phyloP scores from a whole-genome alignment of 495 filamentous ascomycete genomes.

The Neurospora pannonica region DNA sequence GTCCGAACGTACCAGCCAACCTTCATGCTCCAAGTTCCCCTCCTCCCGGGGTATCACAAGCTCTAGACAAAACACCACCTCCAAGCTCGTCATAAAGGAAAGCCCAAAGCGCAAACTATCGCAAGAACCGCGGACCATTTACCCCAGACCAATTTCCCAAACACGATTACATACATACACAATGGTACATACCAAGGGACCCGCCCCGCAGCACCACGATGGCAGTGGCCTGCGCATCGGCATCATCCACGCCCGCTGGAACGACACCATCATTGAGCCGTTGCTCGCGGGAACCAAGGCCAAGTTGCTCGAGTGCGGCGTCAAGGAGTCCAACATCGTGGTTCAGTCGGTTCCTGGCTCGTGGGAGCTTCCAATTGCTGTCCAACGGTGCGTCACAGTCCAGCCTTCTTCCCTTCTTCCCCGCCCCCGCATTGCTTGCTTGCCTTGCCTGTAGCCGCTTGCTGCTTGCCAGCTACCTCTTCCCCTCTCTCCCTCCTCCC shows the following conservation, averaged over 20 bases:
- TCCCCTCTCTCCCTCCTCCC: neutral
- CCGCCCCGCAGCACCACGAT: slow-evolving; percentile 38
- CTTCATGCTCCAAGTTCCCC: neutral
- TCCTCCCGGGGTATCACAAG: neutral
- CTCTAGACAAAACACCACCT: neutral
- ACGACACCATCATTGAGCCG: slow-evolving; percentile 62
- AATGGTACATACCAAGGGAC: slow-evolving; percentile 36
- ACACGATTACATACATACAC: neutral
- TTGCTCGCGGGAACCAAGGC: slow-evolving; percentile 59
- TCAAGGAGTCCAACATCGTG: slow-evolving; percentile 78
- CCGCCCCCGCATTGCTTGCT: neutral
- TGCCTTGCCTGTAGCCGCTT: neutral
- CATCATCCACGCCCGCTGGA: slow-evolving; percentile 95
- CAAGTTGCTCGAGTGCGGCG: slow-evolving; percentile 53
- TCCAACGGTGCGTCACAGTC: slow-evolving; percentile 53
- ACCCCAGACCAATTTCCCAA: neutral
- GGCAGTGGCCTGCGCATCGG: slow-evolving; percentile 81
- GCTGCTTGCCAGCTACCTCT: neutral
- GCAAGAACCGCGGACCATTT: neutral
- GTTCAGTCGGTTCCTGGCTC: slow-evolving; percentile 84
- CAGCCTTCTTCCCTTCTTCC: neutral
- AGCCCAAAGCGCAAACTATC: neutral
- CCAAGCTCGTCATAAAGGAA: neutral
- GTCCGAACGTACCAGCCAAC: neutral
- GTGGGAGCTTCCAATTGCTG: slow-evolving; percentile 85